Base-by-base conservation (phyloP, 306 rosid species). In the Trifolium repens region DNA sequence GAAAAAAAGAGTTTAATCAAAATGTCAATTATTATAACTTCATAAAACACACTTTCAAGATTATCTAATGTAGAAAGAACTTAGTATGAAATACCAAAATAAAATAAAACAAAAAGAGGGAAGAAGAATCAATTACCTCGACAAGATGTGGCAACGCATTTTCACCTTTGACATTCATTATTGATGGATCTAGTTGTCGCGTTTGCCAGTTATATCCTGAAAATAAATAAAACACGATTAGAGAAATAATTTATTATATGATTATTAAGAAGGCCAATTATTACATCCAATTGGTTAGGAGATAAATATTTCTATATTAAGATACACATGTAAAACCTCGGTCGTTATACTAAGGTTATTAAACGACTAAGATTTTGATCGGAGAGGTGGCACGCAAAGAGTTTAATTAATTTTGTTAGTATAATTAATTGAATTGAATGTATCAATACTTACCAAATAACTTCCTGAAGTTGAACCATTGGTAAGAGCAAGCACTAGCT, bases 161-260 rank as follows among this genome's bases (percentile, higher is more conserved):
- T 80, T 86, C 85, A 43, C 91, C 84, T 78, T 87, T 54, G 5
- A 82, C 37, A 82, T 94, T 94, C 97, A 94, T 94, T 26, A 81
- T 71, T 4, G 98, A 90, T 69, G 98, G 98, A 71, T 94, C 94
- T 26, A 91, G 87, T 64, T 90, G 86, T 47, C 80, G 85, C 13
- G 72, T 89, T 78, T 84, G 91, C 98, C 98, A 94, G 43, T 91
- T 85, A 69, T 94, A 94, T 9, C 98, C 98, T 94, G 69, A 26
- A 15, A 65, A 76, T 71, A 57, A 4, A 4, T 26, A 0, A 58
- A 58, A 58, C 9, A 2, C 3, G 7, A 50, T 13, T 46, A 13
- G n/a, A 46, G 52, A 46, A 32, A 32, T 5, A 32, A 32, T 32
- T 4, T 32, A 32, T 5, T 32, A 32, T 32, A 32, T 32, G 35